phyloP scores from a whole-genome alignment of 2,329 filamentous ascomycete genomes.

The Diaporthe vaccinii region DNA sequence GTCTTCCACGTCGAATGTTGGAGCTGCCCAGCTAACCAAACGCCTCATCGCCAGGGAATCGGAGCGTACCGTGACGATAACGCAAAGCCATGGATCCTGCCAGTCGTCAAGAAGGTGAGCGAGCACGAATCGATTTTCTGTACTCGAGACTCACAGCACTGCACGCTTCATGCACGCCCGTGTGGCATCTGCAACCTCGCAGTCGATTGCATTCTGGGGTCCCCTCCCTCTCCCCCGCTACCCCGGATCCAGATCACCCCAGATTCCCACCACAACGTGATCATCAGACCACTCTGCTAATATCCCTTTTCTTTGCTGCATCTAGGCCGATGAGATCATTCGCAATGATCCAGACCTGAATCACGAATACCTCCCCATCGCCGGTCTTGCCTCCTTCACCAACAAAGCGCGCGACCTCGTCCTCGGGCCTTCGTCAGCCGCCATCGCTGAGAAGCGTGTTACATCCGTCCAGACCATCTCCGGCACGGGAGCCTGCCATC shows the following conservation, averaged over 20 bases:
- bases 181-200: slow-evolving; percentile 32
- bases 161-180: background rate
- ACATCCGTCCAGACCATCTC: slow-evolving; percentile 94
- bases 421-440: slow-evolving; percentile 83
- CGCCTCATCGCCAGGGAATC: slow-evolving; percentile 68
- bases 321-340: slow-evolving; percentile 89
- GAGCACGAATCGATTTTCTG: background rate
- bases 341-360: slow-evolving; percentile 91
- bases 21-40: slow-evolving; percentile 24
- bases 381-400: slow-evolving; percentile 88
- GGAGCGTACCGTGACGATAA: slow-evolving; percentile 96
- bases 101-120: slow-evolving; percentile 95
- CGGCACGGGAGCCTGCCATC: slow-evolving; percentile 93
- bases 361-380: slow-evolving; percentile 98
- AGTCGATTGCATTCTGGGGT: slow-evolving; percentile 11
- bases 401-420: slow-evolving; percentile 92
- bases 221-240: slow-evolving; percentile 29
- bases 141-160: background rate
- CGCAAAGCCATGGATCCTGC: slow-evolving; percentile 96
- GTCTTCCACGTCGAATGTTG: slow-evolving; percentile 9
- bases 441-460: slow-evolving; percentile 85
- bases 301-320: slow-evolving; percentile 39
- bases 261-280: slow-evolving; percentile 19
- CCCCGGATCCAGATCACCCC: slow-evolving; percentile 37
- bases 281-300: slow-evolving; percentile 43